Conservation (phyloP, 2,329 filamentous ascomycete genomes). For the Sclerotinia sclerotiorum region DNA sequence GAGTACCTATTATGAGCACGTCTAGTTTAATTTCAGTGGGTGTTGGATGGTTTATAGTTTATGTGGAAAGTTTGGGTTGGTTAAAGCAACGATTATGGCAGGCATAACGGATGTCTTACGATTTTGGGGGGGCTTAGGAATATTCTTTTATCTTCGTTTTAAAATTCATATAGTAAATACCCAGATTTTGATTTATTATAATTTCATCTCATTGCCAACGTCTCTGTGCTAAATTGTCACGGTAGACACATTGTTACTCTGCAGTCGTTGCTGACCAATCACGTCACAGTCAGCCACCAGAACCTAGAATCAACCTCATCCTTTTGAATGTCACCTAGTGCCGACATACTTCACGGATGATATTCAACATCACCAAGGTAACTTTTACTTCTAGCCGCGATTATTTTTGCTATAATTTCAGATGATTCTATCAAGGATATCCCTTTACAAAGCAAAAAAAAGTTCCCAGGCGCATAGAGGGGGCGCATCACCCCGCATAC, state of each 20-base stretch:
- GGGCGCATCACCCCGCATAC: neutral
- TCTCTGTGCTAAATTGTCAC: neutral
- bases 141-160: neutral
- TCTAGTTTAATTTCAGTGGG: neutral
- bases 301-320: neutral
- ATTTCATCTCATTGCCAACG: neutral
- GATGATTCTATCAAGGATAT: neutral
- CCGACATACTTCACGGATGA: too few species aligned
- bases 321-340: too few species aligned
- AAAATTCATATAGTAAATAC: neutral
- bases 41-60: neutral
- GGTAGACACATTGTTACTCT: neutral
- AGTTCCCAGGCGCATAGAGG: neutral
- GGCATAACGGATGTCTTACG: neutral
- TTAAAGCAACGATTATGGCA: neutral
- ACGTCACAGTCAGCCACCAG: neutral
- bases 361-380: too few species aligned
- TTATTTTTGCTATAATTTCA: neutral
- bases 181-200: neutral
- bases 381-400: too few species aligned
- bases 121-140: neutral
- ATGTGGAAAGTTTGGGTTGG: neutral
- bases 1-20: neutral
- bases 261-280: neutral
- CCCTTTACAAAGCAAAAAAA: neutral